Evolutionary conservation across 805 yeast species (phyloP).

Genomic region (Starmera dryadoides): DNA sequence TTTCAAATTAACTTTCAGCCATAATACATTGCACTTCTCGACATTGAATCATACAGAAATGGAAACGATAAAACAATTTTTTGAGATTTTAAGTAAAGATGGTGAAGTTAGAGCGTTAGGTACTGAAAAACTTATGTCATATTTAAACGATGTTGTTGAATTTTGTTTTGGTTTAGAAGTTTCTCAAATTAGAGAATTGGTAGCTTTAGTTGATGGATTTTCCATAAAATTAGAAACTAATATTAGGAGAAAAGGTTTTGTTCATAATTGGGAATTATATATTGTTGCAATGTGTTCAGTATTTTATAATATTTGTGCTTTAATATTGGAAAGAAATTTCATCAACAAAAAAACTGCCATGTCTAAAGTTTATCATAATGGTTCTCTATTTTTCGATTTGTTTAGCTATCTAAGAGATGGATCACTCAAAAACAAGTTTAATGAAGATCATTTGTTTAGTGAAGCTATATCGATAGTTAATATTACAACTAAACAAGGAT

Average conservation of each 20-base stretch:
- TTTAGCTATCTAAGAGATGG: slow-evolving; percentile 6
- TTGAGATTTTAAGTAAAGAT: slow-evolving; percentile 1
- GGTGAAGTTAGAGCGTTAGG: slow-evolving; percentile 1
- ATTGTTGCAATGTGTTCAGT: slow-evolving; percentile 11
- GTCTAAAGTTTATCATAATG: not conserved
- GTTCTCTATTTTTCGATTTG: slow-evolving; percentile 11
- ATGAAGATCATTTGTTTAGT: slow-evolving; percentile 5
- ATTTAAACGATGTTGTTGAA: slow-evolving; percentile 7
- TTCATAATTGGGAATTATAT: slow-evolving; percentile 15
- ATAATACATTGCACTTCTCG: not conserved
- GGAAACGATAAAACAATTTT: not conserved
- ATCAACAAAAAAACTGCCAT: slow-evolving; percentile 1
- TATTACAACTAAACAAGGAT: slow-evolving; percentile 1
- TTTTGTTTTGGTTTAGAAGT: slow-evolving; percentile 9
- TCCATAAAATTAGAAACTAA: slow-evolving; percentile 10
- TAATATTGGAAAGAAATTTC: slow-evolving; percentile 7
- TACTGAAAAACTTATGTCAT: slow-evolving; percentile 2
- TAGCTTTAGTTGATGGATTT: slow-evolving; percentile 14
- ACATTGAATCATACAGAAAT: slow-evolving; percentile 3
- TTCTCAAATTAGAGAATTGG: slow-evolving; percentile 8
- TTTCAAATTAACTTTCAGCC: slow-evolving; percentile 7
- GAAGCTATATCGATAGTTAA: slow-evolving; percentile 15
- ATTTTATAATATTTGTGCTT: slow-evolving; percentile 10
- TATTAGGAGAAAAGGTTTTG: slow-evolving; percentile 11
- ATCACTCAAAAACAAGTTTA: slow-evolving; percentile 6